Percentiles rank a stretch among this genome's conserved stretches.
phyloP scores from a whole-genome alignment of 2,329 filamentous ascomycete species.

The Trichophyton schoenleinii region DNA sequence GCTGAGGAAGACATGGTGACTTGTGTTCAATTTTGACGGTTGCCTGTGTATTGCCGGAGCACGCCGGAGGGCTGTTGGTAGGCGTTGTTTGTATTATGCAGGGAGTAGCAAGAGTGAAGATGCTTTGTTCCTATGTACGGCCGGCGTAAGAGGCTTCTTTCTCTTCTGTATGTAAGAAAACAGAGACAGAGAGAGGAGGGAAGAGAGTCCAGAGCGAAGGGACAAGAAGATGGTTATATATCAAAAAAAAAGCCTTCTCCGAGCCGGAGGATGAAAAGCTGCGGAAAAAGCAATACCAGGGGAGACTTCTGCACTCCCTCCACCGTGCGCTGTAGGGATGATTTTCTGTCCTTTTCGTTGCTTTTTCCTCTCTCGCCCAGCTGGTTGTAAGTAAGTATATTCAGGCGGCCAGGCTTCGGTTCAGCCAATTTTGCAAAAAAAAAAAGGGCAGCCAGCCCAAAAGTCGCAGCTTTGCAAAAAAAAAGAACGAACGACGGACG shows the following conservation, averaged over 20 bases:
- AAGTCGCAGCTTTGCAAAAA: not conserved
- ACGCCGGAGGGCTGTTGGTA: not conserved
- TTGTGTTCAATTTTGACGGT: too few relatives aligned
- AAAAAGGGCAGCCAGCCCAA: not conserved
- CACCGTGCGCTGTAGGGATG: not conserved
- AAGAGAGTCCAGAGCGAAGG: not conserved
- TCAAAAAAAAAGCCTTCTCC: not conserved
- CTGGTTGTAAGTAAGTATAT: not conserved
- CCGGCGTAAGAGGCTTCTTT: not conserved
- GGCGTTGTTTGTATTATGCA: not conserved
- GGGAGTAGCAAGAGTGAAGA: not conserved
- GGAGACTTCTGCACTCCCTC: not conserved
- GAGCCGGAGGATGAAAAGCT: not conserved
- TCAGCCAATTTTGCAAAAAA: not conserved
- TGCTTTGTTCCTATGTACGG: not conserved
- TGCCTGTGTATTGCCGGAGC: not conserved
- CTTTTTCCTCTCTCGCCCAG: not conserved
- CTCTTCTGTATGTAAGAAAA: not conserved
- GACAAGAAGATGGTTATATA: slow-evolving; percentile 3
- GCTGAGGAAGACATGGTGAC: slow-evolving; percentile 28
- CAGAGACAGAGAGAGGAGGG: not conserved
- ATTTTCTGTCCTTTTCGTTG: not conserved
- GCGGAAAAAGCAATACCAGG: slow-evolving; percentile 1
- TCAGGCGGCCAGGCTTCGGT: not conserved
- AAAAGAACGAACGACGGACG: not conserved